Evolutionary conservation across 192 early-diverging fungal genomes (phyloP), one percentile per base, ranked within the genome.

Genomic region (Allomyces javanicus): DNA sequence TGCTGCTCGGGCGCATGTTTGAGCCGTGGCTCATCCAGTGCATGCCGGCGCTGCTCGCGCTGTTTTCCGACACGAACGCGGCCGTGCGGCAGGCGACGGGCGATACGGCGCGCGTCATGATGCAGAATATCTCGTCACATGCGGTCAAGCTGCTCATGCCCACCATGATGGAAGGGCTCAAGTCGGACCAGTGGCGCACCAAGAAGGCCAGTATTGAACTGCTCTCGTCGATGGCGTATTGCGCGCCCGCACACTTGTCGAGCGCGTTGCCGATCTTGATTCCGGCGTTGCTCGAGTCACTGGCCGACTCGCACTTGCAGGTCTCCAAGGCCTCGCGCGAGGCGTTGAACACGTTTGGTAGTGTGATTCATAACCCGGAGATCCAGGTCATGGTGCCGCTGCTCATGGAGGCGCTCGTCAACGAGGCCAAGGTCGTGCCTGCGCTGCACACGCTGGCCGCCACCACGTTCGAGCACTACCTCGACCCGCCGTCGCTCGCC

Each of bases 331-430:
- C 95, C 22, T 93, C 93, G 1, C 86, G 88, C 63, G 77, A 84
- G 22, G 88, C 96, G 0, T 77, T 99, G 67, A 79, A 83, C 65
- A 77, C 79, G 40, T 97, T 99, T 67, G 96, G 95, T 63, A 83
- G 89, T 45, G 94, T 99, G 26, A 99, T 99, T 72, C 90, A 88
- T 67, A 99, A 97, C 67, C 96, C 96, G 12, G 96, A 99, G 76
- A 93, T 99, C 71, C 91, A 96, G 72, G 79, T 74, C 22, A 73
- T 99, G 64, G 94, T 97, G 22, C 95, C 94, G 5, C 73, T 79
- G 66, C 73, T 99, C 65, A 73, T 99, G 70, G 78, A 81, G 19
- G 94, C 93, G 4, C 82, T 99, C 25, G 76, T 84, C 11, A n/a
- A n/a, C 21, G 50, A n/a, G 50, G 50, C 50, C 50, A 58, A 58